A percentile compares a stretch with the other conserved stretches of the same genome.
Evolutionary conservation across 2,329 filamentous ascomycete genomes (phyloP).

Genomic region (Calonectria multiphialidica): DNA sequence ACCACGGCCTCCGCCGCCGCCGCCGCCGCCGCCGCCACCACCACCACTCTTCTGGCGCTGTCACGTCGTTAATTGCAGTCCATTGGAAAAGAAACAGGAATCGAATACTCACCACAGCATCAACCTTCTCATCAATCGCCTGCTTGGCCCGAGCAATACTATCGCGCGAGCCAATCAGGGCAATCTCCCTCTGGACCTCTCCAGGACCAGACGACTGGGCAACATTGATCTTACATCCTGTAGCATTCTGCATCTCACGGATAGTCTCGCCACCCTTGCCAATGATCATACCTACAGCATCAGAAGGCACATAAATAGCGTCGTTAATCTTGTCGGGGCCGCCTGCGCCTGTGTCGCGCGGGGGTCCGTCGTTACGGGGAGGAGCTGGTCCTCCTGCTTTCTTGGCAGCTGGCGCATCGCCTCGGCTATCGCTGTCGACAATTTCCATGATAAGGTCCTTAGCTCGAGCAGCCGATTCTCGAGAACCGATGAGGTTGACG

Average conservation of each 20-base stretch:
- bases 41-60: slow-evolving; percentile 67
- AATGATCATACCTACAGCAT: slow-evolving; percentile 96
- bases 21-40: slow-evolving; percentile 33
- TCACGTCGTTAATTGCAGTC: slow-evolving; percentile 44
- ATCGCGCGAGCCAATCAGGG: slow-evolving; percentile 81
- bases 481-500: slow-evolving; percentile 88
- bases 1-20: slow-evolving; percentile 54
- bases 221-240: slow-evolving; percentile 95
- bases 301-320: slow-evolving; percentile 86
- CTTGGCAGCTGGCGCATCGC: slow-evolving; percentile 54
- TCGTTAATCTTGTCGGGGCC: slow-evolving; percentile 81
- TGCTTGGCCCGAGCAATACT: slow-evolving; percentile 85
- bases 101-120: slow-evolving; percentile 78
- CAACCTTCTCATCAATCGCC: slow-evolving; percentile 92
- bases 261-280: slow-evolving; percentile 95
- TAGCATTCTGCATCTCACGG: slow-evolving; percentile 89
- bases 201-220: slow-evolving; percentile 82
- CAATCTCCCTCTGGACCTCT: slow-evolving; percentile 88
- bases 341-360: slow-evolving; percentile 50
- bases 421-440: slow-evolving; percentile 88
- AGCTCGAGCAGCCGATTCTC: slow-evolving; percentile 79
- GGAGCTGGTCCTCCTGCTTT: slow-evolving; percentile 43
- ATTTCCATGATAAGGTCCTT: slow-evolving; percentile 94
- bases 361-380: slow-evolving; percentile 33
- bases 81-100: background rate